phyloP scores from a whole-genome alignment of 2,329 filamentous ascomycete genomes.

The Laburnicola sp. region DNA sequence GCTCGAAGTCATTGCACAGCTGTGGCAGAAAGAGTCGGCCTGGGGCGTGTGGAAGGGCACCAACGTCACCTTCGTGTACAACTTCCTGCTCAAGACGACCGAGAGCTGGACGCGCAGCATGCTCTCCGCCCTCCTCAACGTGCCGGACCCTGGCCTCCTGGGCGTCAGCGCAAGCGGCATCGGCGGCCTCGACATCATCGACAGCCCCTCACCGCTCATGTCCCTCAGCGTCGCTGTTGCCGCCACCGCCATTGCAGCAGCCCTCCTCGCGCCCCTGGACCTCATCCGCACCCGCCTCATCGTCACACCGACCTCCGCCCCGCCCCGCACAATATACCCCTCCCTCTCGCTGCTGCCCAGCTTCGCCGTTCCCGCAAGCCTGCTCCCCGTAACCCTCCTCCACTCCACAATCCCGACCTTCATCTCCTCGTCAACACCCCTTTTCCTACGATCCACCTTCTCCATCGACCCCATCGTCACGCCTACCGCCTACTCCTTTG shows the following conservation, averaged over 20 bases:
- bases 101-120: constrained; percentile 92
- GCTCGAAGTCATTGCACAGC: constrained; percentile 79
- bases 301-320: constrained; percentile 74
- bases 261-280: constrained; percentile 84
- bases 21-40: constrained; percentile 86
- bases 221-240: constrained; percentile 74
- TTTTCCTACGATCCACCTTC: constrained; percentile 83
- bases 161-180: constrained; percentile 46
- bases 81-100: constrained; percentile 78
- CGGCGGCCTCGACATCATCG: constrained; percentile 77
- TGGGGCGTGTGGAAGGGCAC: constrained; percentile 95
- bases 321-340: constrained; percentile 75
- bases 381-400: constrained; percentile 82
- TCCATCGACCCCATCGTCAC: constrained; percentile 80
- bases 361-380: constrained; percentile 64
- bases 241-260: constrained; percentile 69
- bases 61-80: constrained; percentile 91
- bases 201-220: constrained; percentile 78
- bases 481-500: constrained; percentile 78
- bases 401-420: constrained; percentile 83
- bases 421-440: constrained; percentile 78
- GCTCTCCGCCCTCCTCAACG: constrained; percentile 84
- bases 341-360: constrained; percentile 78
- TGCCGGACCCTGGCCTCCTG: constrained; percentile 75
- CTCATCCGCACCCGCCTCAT: constrained; percentile 86